Conservation (phyloP, 2,329 filamentous ascomycete genomes). For the Curvularia sp. region DNA sequence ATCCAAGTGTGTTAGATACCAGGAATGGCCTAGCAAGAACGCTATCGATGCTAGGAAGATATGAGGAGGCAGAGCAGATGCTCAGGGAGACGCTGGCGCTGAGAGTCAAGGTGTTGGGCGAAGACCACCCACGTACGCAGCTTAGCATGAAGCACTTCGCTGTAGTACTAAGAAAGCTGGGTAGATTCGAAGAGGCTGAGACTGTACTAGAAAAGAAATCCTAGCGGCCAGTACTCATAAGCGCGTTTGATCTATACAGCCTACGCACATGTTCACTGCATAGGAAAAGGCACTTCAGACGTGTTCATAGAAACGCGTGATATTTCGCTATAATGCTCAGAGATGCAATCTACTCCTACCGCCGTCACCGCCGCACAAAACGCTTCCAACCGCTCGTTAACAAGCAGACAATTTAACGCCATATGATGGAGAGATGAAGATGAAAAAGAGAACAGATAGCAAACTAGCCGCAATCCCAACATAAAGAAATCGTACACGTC, state of each 20-base stretch:
- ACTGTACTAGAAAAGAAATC: not conserved
- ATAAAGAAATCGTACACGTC: constrained; percentile 1
- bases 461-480: not conserved
- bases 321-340: not conserved
- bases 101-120: not conserved
- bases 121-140: not conserved
- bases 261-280: not conserved
- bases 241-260: not conserved
- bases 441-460: not conserved
- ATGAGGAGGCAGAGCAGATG: not conserved
- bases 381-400: not conserved
- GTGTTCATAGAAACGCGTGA: not conserved
- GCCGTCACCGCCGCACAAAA: not conserved
- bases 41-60: not conserved
- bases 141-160: not conserved
- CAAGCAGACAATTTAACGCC: not conserved
- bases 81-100: not conserved
- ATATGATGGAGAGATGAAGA: not conserved
- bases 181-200: not conserved
- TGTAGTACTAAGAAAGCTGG: not conserved
- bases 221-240: not conserved
- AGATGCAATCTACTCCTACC: not conserved
- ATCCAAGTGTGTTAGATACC: not conserved
- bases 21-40: not conserved
- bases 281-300: not conserved